phyloP scores from a whole-genome alignment of 257 asterid genomes.

The Voacanga thouarsii region DNA sequence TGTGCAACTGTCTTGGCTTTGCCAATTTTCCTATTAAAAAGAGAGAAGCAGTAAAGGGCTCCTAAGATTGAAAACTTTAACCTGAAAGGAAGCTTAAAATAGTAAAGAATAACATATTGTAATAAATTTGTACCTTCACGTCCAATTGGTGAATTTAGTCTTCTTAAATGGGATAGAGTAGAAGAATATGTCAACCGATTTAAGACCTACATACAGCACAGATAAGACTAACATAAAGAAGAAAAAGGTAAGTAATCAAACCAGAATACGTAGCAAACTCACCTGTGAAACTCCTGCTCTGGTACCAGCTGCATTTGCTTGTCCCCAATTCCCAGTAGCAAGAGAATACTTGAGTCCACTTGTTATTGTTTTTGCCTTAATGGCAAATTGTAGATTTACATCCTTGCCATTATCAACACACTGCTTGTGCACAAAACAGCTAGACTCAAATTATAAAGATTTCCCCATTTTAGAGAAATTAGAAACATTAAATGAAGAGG shows the following conservation, averaged over 20 bases:
- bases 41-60: not conserved
- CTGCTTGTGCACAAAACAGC: constrained; percentile 1
- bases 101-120: not conserved
- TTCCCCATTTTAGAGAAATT: not conserved
- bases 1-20: constrained; percentile 27
- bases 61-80: not conserved
- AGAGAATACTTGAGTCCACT: constrained; percentile 26
- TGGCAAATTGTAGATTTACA: constrained; percentile 28
- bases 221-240: not conserved
- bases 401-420: constrained; percentile 28
- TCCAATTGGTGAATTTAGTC: constrained; percentile 27
- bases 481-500: not conserved
- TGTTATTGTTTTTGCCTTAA: constrained; percentile 27
- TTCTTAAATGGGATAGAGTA: constrained; percentile 22
- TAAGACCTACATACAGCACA: constrained; percentile 10
- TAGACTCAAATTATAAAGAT: not conserved
- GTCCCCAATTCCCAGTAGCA: constrained; percentile 31
- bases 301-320: constrained; percentile 29
- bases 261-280: not conserved
- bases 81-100: not conserved
- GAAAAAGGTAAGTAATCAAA: not conserved
- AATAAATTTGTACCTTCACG: constrained; percentile 19
- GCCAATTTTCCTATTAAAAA: constrained; percentile 24
- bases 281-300: constrained; percentile 33
- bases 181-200: constrained; percentile 26